These are phyloP conservation scores for Phyllosticta capitalensis DNA, from an alignment of 2,329 filamentous ascomycete genomes.

Conservation along the genomic window DNA sequence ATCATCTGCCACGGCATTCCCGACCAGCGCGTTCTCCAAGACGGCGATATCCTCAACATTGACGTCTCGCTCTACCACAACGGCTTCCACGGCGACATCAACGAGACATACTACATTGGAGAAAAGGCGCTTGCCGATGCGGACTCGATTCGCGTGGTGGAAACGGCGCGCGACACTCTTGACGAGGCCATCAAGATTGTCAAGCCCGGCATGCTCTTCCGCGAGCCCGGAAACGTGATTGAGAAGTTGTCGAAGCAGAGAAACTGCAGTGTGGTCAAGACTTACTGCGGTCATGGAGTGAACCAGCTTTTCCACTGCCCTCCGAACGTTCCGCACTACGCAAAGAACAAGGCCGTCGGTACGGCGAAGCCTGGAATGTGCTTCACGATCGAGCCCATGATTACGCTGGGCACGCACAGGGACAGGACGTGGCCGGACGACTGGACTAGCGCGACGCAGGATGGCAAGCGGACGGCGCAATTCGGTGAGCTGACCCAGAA, in stretches of 20 bases:
- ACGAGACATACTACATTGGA: conserved; percentile 98
- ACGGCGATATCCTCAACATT: conserved; percentile 95
- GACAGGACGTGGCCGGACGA: conserved; percentile 98
- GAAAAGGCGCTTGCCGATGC: conserved; percentile 75
- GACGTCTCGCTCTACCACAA: conserved; percentile 91
- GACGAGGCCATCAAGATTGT: conserved; percentile 86
- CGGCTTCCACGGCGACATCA: conserved; percentile 91
- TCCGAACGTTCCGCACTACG: conserved; percentile 93
- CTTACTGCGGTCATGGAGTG: conserved; percentile 93
- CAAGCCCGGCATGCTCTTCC: conserved; percentile 86
- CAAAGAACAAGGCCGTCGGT: conserved; percentile 95
- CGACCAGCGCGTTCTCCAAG: conserved; percentile 73
- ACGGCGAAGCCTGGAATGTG: conserved; percentile 94
- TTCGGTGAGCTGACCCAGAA: conserved; percentile 55
- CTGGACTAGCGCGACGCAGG: conserved; percentile 91
- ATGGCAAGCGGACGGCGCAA: conserved; percentile 84
- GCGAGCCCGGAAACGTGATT: conserved; percentile 88
- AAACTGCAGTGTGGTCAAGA: conserved; percentile 84
- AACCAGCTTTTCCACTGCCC: conserved; percentile 89
- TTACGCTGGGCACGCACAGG: conserved; percentile 78
- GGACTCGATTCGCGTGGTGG: conserved; percentile 81
- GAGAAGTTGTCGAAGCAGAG: conserved; percentile 86
- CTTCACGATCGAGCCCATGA: conserved; percentile 99
- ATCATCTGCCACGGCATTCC: conserved; percentile 98
- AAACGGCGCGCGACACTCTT: conserved; percentile 79